A percentile compares a stretch with the other conserved stretches of the same genome.
These are phyloP conservation scores for Fusarium hostae DNA, from an alignment of 2,329 filamentous ascomycete species.

Conservation along the genomic window DNA sequence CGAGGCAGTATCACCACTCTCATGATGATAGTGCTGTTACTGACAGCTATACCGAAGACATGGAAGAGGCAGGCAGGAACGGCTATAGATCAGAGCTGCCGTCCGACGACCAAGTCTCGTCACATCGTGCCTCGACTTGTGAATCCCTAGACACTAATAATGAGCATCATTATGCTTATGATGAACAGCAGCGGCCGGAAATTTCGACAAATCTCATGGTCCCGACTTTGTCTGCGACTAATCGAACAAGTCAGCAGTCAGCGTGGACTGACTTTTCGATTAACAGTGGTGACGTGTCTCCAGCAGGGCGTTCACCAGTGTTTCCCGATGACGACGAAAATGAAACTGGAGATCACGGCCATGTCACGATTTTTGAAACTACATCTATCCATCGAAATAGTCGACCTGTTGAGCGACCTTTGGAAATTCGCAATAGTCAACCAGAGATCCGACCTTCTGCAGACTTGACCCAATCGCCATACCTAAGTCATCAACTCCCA, in stretches of 20 bases:
- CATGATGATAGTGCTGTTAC: slow-evolving; percentile 49
- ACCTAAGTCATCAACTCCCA: slow-evolving; percentile 56
- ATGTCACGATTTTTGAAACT: slow-evolving; percentile 50
- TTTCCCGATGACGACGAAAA: slow-evolving; percentile 44
- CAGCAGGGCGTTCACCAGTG: slow-evolving; percentile 45
- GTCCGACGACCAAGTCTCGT: slow-evolving; percentile 47
- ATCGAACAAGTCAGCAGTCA: slow-evolving; percentile 65
- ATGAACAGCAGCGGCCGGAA: slow-evolving; percentile 48
- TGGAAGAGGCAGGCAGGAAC: slow-evolving; percentile 46
- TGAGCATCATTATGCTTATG: slow-evolving; percentile 42
- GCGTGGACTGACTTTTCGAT: slow-evolving; percentile 71
- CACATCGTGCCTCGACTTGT: slow-evolving; percentile 54
- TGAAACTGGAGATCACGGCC: slow-evolving; percentile 45
- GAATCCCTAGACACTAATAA: slow-evolving; percentile 53
- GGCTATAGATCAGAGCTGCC: slow-evolving; percentile 45
- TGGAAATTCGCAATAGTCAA: slow-evolving; percentile 38
- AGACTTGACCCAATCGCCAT: slow-evolving; percentile 44
- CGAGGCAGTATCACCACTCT: slow-evolving; percentile 39
- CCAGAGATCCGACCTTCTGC: slow-evolving; percentile 39
- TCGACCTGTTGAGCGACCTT: slow-evolving; percentile 29
- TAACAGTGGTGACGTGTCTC: slow-evolving; percentile 60
- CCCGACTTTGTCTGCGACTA: slow-evolving; percentile 56
- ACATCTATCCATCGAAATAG: slow-evolving; percentile 45
- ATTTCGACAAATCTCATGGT: slow-evolving; percentile 60
- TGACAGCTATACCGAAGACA: slow-evolving; percentile 52